These are phyloP conservation scores for Mrakiaceae sp. DNA, from an alignment of 1,284 basidiomycete genomes.

Conservation along the genomic window DNA sequence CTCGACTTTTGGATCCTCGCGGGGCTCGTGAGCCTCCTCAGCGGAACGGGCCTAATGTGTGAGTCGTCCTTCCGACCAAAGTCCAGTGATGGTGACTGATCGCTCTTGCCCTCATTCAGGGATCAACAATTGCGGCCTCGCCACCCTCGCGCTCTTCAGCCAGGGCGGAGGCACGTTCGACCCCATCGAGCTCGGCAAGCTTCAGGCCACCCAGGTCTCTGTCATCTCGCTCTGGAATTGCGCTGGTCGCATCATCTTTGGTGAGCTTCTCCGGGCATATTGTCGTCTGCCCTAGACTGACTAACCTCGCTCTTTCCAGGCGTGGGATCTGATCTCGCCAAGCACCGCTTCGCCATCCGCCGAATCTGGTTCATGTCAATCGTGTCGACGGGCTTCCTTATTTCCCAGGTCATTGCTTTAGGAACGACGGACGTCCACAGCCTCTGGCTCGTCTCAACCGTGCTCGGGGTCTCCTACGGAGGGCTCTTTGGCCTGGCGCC, in stretches of 20 bases:
- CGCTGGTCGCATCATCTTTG: conserved; percentile 63
- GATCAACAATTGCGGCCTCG: conserved; percentile 17
- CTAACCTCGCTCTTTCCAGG: conserved; percentile 33
- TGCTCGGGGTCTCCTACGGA: conserved; percentile 65
- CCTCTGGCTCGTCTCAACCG: conserved; percentile 63
- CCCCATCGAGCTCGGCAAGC: conserved; percentile 51
- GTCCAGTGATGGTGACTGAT: not conserved
- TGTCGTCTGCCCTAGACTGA: not conserved
- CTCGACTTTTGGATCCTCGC: conserved; percentile 67
- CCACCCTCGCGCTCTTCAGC: conserved; percentile 65
- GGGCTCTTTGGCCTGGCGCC: conserved; percentile 65
- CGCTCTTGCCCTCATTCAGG: not conserved
- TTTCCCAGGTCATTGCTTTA: conserved; percentile 54
- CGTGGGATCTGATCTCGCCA: conserved; percentile 59
- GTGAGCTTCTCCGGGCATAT: conserved; percentile 32
- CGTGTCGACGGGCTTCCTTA: conserved; percentile 53
- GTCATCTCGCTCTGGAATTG: conserved; percentile 76
- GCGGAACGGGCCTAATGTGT: conserved; percentile 76
- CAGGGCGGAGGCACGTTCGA: conserved; percentile 53
- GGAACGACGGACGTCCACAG: conserved; percentile 47
- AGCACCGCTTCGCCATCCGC: conserved; percentile 49
- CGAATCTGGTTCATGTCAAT: conserved; percentile 56
- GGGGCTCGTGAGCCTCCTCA: conserved; percentile 35
- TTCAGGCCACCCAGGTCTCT: conserved; percentile 79
- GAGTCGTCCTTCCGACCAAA: not conserved